These are phyloP conservation scores for Colletotrichum simmondsii DNA, from an alignment of 2,329 filamentous ascomycete species.

Conservation along the genomic window DNA sequence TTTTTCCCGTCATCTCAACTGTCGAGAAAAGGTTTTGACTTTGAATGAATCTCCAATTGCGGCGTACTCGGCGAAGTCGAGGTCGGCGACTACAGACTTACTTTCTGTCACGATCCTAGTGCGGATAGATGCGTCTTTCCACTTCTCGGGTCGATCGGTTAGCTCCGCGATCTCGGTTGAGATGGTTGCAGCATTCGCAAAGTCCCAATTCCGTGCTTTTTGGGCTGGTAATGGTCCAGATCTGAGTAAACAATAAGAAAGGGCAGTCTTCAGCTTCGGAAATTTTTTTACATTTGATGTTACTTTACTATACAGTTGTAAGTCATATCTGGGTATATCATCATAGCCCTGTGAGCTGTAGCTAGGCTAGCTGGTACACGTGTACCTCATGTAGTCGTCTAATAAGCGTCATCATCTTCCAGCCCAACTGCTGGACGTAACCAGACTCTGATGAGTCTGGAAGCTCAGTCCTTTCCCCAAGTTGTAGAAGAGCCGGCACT, in stretches of 20 bases:
- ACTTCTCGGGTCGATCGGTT: not conserved
- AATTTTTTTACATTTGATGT: not conserved
- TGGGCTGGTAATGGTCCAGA: not conserved
- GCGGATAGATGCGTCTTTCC: not conserved
- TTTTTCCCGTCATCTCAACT: not conserved
- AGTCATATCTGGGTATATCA: conserved; percentile 9
- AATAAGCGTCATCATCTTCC: not conserved
- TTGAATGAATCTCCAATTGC: not conserved
- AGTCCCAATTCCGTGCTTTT: no score
- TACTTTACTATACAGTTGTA: not conserved
- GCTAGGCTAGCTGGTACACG: not conserved
- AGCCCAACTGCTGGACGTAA: not conserved
- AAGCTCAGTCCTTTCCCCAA: not conserved
- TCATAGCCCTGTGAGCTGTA: not conserved
- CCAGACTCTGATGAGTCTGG: not conserved
- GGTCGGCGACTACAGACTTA: not conserved
- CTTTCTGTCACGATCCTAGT: not conserved
- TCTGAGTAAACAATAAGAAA: not conserved
- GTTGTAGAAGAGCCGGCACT: not conserved
- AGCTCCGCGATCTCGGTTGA: not conserved
- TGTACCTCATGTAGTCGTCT: not conserved
- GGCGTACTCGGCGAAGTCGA: not conserved
- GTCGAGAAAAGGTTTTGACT: not conserved
- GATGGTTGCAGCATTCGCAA: not conserved
- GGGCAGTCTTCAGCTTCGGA: not conserved